These are phyloP conservation scores for Annulohypoxylon bovei DNA, from an alignment of 495 filamentous ascomycete species.

Conservation along the genomic window DNA sequence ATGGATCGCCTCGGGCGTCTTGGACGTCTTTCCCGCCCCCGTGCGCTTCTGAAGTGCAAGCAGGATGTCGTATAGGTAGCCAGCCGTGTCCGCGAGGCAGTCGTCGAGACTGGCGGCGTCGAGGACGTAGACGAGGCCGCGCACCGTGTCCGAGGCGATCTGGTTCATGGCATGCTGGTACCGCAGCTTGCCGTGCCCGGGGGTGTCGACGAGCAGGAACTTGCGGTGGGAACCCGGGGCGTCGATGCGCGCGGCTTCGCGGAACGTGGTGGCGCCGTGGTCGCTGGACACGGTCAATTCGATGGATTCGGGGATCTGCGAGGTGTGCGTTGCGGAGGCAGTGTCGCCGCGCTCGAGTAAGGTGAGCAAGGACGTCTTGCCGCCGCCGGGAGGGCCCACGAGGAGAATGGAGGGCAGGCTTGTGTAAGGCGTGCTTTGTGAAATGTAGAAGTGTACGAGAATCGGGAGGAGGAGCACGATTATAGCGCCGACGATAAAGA, in stretches of 20 bases:
- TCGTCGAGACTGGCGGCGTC: slow-evolving; percentile 79
- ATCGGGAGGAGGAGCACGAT: slow-evolving; percentile 79
- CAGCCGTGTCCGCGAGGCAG: slow-evolving; percentile 48
- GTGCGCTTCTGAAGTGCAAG: slow-evolving; percentile 80
- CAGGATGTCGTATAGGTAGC: slow-evolving; percentile 86
- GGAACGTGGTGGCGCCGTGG: slow-evolving; percentile 68
- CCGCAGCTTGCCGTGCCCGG: slow-evolving; percentile 94
- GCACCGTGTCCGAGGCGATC: slow-evolving; percentile 57
- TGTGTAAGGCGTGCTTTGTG: slow-evolving; percentile 69
- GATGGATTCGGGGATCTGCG: slow-evolving; percentile 76
- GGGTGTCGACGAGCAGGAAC: slow-evolving; percentile 87
- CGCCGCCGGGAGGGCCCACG: slow-evolving; percentile 81
- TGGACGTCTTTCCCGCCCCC: slow-evolving; percentile 64
- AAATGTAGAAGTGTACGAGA: slow-evolving; percentile 79
- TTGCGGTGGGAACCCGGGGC: slow-evolving; percentile 63
- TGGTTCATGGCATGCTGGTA: slow-evolving; percentile 60
- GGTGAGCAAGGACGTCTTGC: slow-evolving; percentile 91
- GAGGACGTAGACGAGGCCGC: slow-evolving; percentile 78
- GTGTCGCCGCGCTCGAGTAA: slow-evolving; percentile 61
- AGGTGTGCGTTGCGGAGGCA: slow-evolving; percentile 76
- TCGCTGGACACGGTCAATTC: slow-evolving; percentile 75
- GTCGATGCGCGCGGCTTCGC: slow-evolving; percentile 60
- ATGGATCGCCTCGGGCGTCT: slow-evolving; percentile 69
- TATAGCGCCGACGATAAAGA: slow-evolving; percentile 71
- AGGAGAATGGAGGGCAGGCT: slow-evolving; percentile 84